These are phyloP conservation scores for Hyaloscypha hepaticicola DNA, from an alignment of 495 filamentous ascomycete species.

Conservation along the genomic window DNA sequence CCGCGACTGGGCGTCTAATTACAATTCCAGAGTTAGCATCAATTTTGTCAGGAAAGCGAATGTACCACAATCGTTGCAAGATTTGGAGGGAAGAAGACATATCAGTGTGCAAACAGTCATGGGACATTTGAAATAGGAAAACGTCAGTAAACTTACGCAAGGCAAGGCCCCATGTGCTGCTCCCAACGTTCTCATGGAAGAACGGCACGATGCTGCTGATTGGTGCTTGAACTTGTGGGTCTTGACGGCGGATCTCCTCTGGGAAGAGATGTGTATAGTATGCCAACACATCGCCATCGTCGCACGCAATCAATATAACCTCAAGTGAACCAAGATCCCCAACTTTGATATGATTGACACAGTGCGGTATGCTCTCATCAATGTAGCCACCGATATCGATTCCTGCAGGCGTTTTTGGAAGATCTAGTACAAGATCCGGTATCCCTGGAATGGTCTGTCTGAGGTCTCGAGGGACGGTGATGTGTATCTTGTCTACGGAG, in stretches of 20 bases:
- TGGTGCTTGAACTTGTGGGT: not conserved
- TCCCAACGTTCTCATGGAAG: conserved; percentile 71
- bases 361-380: conserved; percentile 57
- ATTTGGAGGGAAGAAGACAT: too few species aligned
- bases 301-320: conserved; percentile 71
- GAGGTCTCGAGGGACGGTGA: conserved; percentile 69
- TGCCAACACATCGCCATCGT: conserved; percentile 86
- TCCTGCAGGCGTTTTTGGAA: conserved; percentile 48
- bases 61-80: too few species aligned
- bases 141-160: not conserved
- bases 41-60: not conserved
- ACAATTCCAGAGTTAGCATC: conserved; percentile 1
- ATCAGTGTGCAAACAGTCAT: too few species aligned
- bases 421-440: conserved; percentile 66
- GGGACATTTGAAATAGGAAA: not conserved
- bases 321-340: conserved; percentile 81
- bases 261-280: conserved; percentile 61
- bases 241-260: not conserved
- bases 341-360: conserved; percentile 75
- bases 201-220: conserved; percentile 39
- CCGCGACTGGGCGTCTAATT: conserved; percentile 50
- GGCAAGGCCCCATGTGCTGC: conserved; percentile 87
- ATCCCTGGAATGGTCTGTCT: conserved; percentile 56
- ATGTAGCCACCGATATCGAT: conserved; percentile 53
- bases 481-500: conserved; percentile 66